These are phyloP conservation scores for Paramyrothecium sp. DNA, from an alignment of 2,329 filamentous ascomycete genomes.

Conservation along the genomic window DNA sequence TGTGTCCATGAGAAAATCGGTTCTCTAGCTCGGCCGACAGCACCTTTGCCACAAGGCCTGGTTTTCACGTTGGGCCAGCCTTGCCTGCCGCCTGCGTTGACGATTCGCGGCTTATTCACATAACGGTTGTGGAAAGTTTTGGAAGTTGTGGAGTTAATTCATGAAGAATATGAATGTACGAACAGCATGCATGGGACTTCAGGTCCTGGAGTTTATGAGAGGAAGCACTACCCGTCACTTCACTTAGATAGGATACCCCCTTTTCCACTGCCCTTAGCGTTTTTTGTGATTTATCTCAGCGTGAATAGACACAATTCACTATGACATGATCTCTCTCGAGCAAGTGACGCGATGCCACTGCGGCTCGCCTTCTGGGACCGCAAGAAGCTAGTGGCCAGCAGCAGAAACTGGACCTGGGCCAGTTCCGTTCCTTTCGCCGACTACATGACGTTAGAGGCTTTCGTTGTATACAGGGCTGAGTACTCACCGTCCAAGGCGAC, in stretches of 20 bases:
- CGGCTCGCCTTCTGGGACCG: too few relatives aligned
- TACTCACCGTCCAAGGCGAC: constrained; percentile 74
- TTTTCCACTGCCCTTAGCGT: constrained; percentile 10
- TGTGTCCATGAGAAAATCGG: neutral
- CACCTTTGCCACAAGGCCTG: neutral
- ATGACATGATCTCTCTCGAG: too few relatives aligned
- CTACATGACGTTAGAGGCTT: constrained; percentile 28
- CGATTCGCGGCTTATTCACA: constrained; percentile 1
- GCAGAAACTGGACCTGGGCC: constrained; percentile 41
- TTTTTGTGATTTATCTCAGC: neutral
- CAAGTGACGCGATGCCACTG: too few relatives aligned
- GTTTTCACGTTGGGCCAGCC: neutral
- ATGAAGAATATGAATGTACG: constrained; percentile 24
- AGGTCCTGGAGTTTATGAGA: constrained; percentile 9
- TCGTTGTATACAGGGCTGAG: neutral
- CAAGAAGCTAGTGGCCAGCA: constrained; percentile 22
- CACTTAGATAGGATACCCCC: constrained; percentile 41
- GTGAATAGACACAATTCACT: neutral
- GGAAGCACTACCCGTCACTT: constrained; percentile 21
- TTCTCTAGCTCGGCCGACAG: neutral
- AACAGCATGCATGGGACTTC: constrained; percentile 12
- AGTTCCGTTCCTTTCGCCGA: constrained; percentile 55
- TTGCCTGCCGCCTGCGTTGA: neutral
- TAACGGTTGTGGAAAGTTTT: constrained; percentile 6
- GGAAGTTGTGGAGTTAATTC: constrained; percentile 7